phyloP scores from a whole-genome alignment of 768 basidiomycete genomes.

The Mycena kentingensis region DNA sequence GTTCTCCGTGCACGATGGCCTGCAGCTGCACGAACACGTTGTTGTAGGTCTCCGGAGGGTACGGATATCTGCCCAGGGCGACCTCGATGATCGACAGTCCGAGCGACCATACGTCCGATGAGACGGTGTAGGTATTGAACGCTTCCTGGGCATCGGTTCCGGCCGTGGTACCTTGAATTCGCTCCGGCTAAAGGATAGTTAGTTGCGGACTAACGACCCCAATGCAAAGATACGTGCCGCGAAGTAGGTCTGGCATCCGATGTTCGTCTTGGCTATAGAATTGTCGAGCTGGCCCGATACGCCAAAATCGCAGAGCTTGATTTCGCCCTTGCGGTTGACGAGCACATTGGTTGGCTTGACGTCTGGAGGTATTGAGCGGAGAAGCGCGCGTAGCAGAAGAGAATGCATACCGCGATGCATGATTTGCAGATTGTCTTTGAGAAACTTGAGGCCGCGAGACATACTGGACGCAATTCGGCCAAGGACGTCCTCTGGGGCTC shows the following conservation, averaged over 20 bases:
- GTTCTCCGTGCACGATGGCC: slow-evolving; percentile 95
- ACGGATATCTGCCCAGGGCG: slow-evolving; percentile 88
- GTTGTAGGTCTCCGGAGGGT: slow-evolving; percentile 94
- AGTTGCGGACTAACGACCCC: neutral
- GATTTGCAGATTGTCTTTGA: slow-evolving; percentile 92
- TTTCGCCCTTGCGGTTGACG: slow-evolving; percentile 81
- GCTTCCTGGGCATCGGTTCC: slow-evolving; percentile 74
- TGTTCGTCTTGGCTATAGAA: slow-evolving; percentile 95
- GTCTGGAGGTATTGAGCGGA: slow-evolving; percentile 45
- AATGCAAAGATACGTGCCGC: slow-evolving; percentile 53
- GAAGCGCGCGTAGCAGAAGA: neutral
- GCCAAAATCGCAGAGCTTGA: slow-evolving; percentile 99
- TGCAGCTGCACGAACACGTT: slow-evolving; percentile 95
- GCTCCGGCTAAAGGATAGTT: slow-evolving; percentile 69
- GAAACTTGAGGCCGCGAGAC: slow-evolving; percentile 88
- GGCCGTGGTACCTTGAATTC: slow-evolving; percentile 72
- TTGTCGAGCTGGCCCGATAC: slow-evolving; percentile 97
- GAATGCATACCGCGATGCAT: slow-evolving; percentile 52
- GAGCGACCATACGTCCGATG: slow-evolving; percentile 97
- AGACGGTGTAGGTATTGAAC: slow-evolving; percentile 89
- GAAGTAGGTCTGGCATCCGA: slow-evolving; percentile 99
- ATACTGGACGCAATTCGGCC: slow-evolving; percentile 79
- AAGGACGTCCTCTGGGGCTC: slow-evolving; percentile 79
- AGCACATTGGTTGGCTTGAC: slow-evolving; percentile 96
- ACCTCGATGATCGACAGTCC: slow-evolving; percentile 94